Evolutionary conservation across 2,329 filamentous ascomycete genomes (phyloP), one percentile per base, ranked within the genome.

Genomic region (Ascocoryne sarcoides): DNA sequence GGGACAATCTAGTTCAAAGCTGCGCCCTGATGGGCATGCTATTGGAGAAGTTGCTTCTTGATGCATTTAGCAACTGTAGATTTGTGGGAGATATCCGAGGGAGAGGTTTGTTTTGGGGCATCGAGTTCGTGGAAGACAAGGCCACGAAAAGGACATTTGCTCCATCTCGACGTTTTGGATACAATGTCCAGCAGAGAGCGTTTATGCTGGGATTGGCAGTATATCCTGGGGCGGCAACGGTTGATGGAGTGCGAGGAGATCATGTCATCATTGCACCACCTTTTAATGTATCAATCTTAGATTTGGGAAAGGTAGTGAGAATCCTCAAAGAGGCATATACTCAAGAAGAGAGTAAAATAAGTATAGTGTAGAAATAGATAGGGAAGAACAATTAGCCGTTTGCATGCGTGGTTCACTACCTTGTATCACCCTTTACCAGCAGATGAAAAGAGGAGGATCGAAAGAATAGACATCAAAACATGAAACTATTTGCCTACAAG

Each of bases 251-350:
- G n/a, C 55, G 55, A 5, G 77, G 77, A 3, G 77, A 82, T 50
- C 73, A 79, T 58, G 62, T 79, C 32, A 61, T 81, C 28, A 54
- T 82, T 21, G 69, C 75, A 5, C 78, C 78, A 14, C 66, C 76
- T 4, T 81, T 73, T 58, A 76, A 68, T 49, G 62, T 75, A 32
- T 69, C 65, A 20, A 23, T 14, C n/a, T 18, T 15, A 7, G 38
- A 30, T 32, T 12, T 40, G 15, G 28, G 19, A 21, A 26, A 16
- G 19, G 28, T 39, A 18, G 37, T 39, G 10, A 21, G 17, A 2
- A 2, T 26, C 8, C 32, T 35, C 5, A 21, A 30, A 16, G 26
- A 10, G 30, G 32, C 38, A 9, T 35, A 40, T 16, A 2, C 16
- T 16, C 23, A 14, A 15, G 10, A 29, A 10, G 31, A 40, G 21